Evolutionary conservation across 179 eudicot genomes (phyloP).

Genomic region (Nepenthes alata): DNA sequence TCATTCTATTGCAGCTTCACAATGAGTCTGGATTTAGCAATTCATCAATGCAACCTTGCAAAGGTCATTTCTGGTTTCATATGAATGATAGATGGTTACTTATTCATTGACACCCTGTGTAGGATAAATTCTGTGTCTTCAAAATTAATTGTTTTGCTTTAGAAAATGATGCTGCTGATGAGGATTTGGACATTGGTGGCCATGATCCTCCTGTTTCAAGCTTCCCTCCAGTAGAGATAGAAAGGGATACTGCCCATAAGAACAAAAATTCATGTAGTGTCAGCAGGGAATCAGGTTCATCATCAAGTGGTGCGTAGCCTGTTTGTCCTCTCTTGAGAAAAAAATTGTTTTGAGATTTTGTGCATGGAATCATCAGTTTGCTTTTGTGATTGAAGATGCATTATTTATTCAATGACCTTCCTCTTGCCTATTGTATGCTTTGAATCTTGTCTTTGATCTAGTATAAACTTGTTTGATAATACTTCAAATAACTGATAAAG

Average conservation of each 20-base stretch:
- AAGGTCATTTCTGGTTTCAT: conserved; percentile 3
- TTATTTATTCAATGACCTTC: not conserved
- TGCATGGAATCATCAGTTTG: not conserved
- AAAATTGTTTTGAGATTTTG: not conserved
- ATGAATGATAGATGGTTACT: not conserved
- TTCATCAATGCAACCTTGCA: conserved; percentile 5
- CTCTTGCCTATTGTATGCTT: too few relatives aligned
- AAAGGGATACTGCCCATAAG: conserved; percentile 9
- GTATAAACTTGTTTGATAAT: too few relatives aligned
- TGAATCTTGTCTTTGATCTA: too few relatives aligned
- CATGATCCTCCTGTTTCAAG: conserved; percentile 11
- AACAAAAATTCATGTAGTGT: conserved; percentile 3
- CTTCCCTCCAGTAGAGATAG: conserved; percentile 11
- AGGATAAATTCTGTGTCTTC: not conserved
- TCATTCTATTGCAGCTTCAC: conserved; percentile 4
- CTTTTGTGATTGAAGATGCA: not conserved
- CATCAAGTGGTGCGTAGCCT: conserved; percentile 9
- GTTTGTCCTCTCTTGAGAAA: not conserved
- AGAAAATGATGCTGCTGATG: conserved; percentile 11
- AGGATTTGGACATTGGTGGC: conserved; percentile 12
- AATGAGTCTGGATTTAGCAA: conserved; percentile 8
- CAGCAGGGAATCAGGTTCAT: conserved; percentile 10
- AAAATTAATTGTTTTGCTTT: not conserved
- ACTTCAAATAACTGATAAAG: too few relatives aligned
- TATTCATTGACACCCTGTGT: not conserved